These are phyloP conservation scores for Gastrolobium bilobum DNA, from an alignment of 306 rosid species.

Conservation along the genomic window DNA sequence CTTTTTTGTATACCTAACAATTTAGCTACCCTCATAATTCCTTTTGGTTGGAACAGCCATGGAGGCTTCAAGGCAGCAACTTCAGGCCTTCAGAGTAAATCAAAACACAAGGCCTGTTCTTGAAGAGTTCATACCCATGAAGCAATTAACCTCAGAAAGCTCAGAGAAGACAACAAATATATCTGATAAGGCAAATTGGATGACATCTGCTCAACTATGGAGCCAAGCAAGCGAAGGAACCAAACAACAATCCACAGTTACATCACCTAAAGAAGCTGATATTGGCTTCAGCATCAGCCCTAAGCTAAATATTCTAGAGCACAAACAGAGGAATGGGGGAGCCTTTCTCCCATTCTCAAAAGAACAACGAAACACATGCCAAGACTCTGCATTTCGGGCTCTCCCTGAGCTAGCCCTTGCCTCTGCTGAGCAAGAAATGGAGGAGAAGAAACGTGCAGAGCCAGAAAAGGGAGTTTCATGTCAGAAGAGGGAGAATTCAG, in stretches of 20 bases:
- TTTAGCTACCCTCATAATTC: not conserved
- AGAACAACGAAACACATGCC: constrained; percentile 56
- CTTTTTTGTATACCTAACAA: not conserved
- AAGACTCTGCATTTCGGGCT: constrained; percentile 51
- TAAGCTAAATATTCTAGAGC: constrained; percentile 60
- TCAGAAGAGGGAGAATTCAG: constrained; percentile 52
- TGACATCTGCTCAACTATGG: constrained; percentile 97
- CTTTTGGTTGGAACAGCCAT: constrained; percentile 61
- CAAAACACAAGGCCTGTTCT: constrained; percentile 79
- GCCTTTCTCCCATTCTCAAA: constrained; percentile 93
- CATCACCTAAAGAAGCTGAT: constrained; percentile 56
- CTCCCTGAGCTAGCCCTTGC: constrained; percentile 84
- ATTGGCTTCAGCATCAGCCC: constrained; percentile 74
- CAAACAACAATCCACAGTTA: constrained; percentile 57
- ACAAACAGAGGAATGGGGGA: constrained; percentile 78
- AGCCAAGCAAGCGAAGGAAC: constrained; percentile 82
- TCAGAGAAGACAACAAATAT: constrained; percentile 62
- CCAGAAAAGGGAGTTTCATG: constrained; percentile 50
- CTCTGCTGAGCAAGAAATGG: constrained; percentile 55
- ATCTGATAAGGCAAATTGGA: constrained; percentile 95
- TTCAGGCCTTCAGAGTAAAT: constrained; percentile 67
- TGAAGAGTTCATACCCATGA: constrained; percentile 95
- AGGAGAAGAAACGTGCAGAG: constrained; percentile 60
- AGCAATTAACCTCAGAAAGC: constrained; percentile 68
- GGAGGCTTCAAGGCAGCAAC: constrained; percentile 90